Evolutionary conservation across 805 yeast genomes (phyloP), one percentile per base, ranked within the genome.

Genomic region (Monosporozyma unispora): DNA sequence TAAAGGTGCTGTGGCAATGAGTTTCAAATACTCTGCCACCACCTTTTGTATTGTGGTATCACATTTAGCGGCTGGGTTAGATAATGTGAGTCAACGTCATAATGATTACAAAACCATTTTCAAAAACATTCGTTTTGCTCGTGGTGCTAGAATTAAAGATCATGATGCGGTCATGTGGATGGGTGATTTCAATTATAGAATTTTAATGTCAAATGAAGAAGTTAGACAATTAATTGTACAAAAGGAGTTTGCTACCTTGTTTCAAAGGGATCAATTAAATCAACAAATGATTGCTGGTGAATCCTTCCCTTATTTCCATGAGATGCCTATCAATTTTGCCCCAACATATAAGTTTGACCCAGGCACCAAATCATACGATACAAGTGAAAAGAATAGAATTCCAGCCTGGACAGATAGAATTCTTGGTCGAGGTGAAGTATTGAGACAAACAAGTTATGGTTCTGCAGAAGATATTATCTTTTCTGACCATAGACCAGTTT

Each of bases 341-440:
- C 99, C 99, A 5, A 93, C 99, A 0, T 93, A 93, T 68, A 93
- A 93, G 63, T 93, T 84, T 64, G 96, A 93, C 62, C 84, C 87
- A 45, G 95, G 95, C 4, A 84, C 95, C 0, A 78, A 77, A 44
- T 68, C 62, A 2, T 93, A 90, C 63, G 99, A 93, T 64, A 78
- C 95, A 0, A 82, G 95, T 39, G 98, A 91, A 59, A 93, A 93
- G 66, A 82, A 81, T 66, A 78, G 99, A 53, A 81, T 87, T 11
- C 99, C 99, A 1, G 95, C 99, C 0, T 93, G 99, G 99, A 90
- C 98, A 2, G 99, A 93, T 69, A 71, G 99, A 50, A 81, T 91
- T 29, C 66, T 90, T 45, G 82, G 80, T 59, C 71, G 84, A 23
- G 81, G 85, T 14, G 69, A 70, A n/a, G 71, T 76, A 10, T 63